Evolutionary conservation across 805 yeast genomes (phyloP), one percentile per base, ranked within the genome.

Genomic region (Lipomyces lipofer): DNA sequence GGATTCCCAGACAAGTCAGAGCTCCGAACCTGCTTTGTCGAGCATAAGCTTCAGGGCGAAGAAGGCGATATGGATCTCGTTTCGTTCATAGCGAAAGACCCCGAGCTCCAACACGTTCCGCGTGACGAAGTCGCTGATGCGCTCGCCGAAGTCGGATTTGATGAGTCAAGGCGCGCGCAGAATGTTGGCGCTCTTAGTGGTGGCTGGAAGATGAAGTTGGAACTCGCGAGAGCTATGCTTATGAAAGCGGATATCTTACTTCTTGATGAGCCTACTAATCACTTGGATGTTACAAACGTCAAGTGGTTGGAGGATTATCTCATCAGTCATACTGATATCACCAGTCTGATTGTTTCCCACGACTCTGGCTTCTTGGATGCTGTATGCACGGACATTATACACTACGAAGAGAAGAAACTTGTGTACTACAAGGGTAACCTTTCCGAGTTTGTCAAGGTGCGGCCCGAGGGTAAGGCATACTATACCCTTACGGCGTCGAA

Each of bases 201-300:
- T 73, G 99, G 99, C 72, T 92, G 99, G 99, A 94, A 94, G 75
- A 92, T 92, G 99, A 92, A 92, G 75, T 80, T 92, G 64, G 98
- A 91, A 74, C 78, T 92, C 67, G 99, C 98, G n/a, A 85, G 97
- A 76, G 99, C 98, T 33, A 91, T 92, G 97, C 78, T 92, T 64
- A 88, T 90, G 89, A 89, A 85, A 73, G 99, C 98, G 32, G 99
- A 92, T 74, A 91, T 92, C 52, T 79, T 92, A 67, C 78, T 92
- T 64, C 79, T 92, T 68, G 99, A 92, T 74, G 99, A 92, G 81
- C 99, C 99, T 71, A 92, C 99, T 62, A 92, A 92, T 76, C 99
- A 92, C 76, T 82, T 92, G 80, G 99, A 94, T 77, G 97, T 89
- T 47, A 76, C 82, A 42, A 92, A 92, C 66, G 98, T 94, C 56